Conservation (phyloP, 768 basidiomycete species). For the Tylopilus sp. region DNA sequence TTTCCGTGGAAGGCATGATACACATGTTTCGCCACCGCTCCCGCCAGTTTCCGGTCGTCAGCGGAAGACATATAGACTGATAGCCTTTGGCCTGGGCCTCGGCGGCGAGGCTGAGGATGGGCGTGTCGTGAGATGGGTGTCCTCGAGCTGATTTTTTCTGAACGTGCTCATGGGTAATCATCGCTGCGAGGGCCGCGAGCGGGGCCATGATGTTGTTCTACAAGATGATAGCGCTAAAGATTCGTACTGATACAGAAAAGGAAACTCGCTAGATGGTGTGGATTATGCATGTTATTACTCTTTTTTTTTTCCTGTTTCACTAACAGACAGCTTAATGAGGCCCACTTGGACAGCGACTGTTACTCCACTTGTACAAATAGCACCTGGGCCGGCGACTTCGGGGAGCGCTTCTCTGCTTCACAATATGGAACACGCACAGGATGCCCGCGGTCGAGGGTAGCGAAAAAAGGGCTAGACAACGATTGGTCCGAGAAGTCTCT, state of each 20-base stretch:
- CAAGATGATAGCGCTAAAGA: not conserved
- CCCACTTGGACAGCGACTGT: slow-evolving; percentile 1
- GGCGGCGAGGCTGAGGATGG: slow-evolving; percentile 47
- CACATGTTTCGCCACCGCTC: slow-evolving; percentile 90
- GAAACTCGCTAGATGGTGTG: slow-evolving; percentile 17
- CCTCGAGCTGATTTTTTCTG: slow-evolving; percentile 24
- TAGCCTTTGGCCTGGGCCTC: slow-evolving; percentile 67
- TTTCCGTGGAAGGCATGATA: slow-evolving; percentile 50
- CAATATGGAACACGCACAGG: slow-evolving; percentile 30
- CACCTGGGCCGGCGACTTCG: slow-evolving; percentile 7
- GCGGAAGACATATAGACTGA: slow-evolving; percentile 72
- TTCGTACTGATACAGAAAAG: slow-evolving; percentile 16
- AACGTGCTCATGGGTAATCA: slow-evolving; percentile 38
- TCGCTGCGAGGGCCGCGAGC: slow-evolving; percentile 27
- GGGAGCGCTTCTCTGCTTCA: slow-evolving; percentile 19
- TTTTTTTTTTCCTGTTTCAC: not conserved
- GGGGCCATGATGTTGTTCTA: slow-evolving; percentile 19
- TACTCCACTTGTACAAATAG: slow-evolving; percentile 22
- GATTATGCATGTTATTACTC: slow-evolving; percentile 13
- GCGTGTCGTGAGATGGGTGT: slow-evolving; percentile 36
- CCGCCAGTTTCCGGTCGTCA: slow-evolving; percentile 88
- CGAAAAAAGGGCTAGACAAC: not conserved
- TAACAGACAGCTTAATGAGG: slow-evolving; percentile 4
- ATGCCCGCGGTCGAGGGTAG: slow-evolving; percentile 29
- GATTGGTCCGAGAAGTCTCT: slow-evolving; percentile 22